Evolutionary conservation across 371 early-diverging fungal genomes (phyloP), one percentile per base, ranked within the genome.

Genomic region (Rhizopus microsporus): DNA sequence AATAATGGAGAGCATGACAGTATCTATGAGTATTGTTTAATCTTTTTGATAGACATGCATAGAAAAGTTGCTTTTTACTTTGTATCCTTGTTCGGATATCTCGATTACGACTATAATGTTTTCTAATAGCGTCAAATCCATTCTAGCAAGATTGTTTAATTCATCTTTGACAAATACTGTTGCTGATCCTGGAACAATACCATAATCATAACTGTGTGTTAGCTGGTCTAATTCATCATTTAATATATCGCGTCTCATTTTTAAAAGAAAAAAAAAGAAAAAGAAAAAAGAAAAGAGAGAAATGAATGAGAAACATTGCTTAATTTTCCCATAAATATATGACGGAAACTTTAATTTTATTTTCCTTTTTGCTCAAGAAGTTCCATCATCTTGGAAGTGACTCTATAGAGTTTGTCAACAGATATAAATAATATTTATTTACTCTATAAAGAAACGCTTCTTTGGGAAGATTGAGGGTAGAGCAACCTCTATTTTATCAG

Each of bases 181-280:
- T 9, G 71, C 71, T 42, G 77, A 76, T n/a, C 77, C 73, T 10
- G 77, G 77, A 10, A 76, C 77, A 46, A 76, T 76, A 15, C 77
- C 77, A 47, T 73, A 76, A 62, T 76, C 77, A 30, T 66, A 76
- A 34, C 56, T 62, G n/a, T 48, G 48, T 8, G 71, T 60, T 8
- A 73, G 67, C 43, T 54, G 44, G 15, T 63, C 63, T 31, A 63
- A 44, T 58, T 63, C 63, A 2, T 51, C 62, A 35, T 53, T 38
- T 29, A 62, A 15, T 40, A 40, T 39, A n/a, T 47, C 52, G 23
- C 16, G 42, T 34, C 57, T 56, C 62, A 62, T 62, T 5, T 44
- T 35, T 40, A 37, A 33, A 39, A 10, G 39, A 29, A 23, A 7
- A 30, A 40, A 10, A 43, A 34, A 40, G 17, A 45, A 29, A 13